Conservation (phyloP, 768 basidiomycete genomes). For the Fibroporia radiculosa region DNA sequence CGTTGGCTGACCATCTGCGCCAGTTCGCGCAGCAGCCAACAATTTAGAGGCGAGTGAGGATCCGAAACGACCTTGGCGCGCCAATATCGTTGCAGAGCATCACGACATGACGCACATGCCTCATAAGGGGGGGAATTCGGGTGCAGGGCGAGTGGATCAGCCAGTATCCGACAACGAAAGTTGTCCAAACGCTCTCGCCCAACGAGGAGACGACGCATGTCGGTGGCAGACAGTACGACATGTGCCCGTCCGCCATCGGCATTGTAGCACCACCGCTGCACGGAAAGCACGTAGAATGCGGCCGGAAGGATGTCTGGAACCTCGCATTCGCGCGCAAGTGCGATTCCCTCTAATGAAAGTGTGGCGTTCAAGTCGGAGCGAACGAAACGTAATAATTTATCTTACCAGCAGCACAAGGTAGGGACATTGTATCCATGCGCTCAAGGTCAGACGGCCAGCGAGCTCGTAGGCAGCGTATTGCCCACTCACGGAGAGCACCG, state of each 20-base stretch:
- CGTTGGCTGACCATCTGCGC: conserved; percentile 1
- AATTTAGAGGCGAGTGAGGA: conserved; percentile 9
- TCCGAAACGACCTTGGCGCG: conserved; percentile 6
- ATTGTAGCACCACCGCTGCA: conserved; percentile 21
- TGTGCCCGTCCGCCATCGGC: conserved; percentile 25
- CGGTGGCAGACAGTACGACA: conserved; percentile 19
- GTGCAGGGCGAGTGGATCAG: conserved; percentile 6
- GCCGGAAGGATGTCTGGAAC: conserved; percentile 30
- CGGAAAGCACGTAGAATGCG: conserved; percentile 32
- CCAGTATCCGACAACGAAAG: conserved; percentile 13
- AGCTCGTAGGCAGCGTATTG: conserved; percentile 15
- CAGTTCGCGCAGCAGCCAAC: conserved; percentile 20
- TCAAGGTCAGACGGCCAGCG: conserved; percentile 25
- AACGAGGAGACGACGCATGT: conserved; percentile 24
- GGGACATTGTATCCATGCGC: conserved; percentile 20
- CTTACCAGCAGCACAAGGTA: conserved; percentile 27
- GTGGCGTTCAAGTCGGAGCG: conserved; percentile 1
- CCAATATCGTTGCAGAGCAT: conserved; percentile 7
- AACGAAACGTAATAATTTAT: neutral
- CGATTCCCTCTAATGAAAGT: conserved; percentile 23
- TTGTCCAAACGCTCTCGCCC: conserved; percentile 26
- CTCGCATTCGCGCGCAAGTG: conserved; percentile 27
- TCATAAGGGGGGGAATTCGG: neutral
- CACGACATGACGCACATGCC: conserved; percentile 8
- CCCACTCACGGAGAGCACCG: conserved; percentile 20